A percentile compares a stretch with the other conserved stretches of the same genome.
Evolutionary conservation across 2,329 filamentous ascomycete species (phyloP).

Genomic region (Colletotrichum caudatum): DNA sequence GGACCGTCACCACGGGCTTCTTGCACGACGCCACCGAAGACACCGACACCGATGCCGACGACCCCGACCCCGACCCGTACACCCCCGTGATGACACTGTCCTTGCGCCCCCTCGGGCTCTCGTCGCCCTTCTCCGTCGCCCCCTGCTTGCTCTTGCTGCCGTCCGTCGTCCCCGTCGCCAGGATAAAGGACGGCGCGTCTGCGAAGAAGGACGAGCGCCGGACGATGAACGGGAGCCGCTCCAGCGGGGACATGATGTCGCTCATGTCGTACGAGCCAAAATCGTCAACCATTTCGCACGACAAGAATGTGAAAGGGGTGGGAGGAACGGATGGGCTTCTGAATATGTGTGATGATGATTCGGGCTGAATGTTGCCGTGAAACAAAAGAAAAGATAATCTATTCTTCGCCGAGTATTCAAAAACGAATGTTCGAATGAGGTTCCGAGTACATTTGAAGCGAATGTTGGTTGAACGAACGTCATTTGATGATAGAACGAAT

Average conservation of each 20-base stretch:
- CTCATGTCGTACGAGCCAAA: neutral
- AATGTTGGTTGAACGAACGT: conserved; percentile 19
- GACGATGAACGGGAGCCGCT: neutral
- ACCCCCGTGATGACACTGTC: conserved; percentile 15
- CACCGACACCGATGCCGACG: neutral
- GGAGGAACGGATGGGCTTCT: too few relatives aligned
- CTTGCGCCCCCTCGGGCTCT: neutral
- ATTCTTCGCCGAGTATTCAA: neutral
- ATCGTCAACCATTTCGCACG: neutral
- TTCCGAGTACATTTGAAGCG: neutral
- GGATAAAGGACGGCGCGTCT: neutral
- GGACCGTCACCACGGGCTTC: conserved; percentile 4
- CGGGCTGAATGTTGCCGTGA: neutral
- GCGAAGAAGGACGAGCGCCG: conserved; percentile 11
- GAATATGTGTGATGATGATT: neutral
- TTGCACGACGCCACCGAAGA: neutral
- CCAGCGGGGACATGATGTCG: neutral
- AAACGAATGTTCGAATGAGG: neutral
- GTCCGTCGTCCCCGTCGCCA: neutral
- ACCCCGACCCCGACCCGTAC: neutral
- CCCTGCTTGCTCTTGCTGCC: neutral
- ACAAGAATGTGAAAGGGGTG: neutral
- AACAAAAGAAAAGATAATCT: neutral
- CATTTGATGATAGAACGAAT: conserved; percentile 13
- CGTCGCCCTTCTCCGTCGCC: neutral